A percentile compares a stretch with the other conserved stretches of the same genome.
Evolutionary conservation across 768 basidiomycete genomes (phyloP).

Genomic region (Lactarius akahatsu): DNA sequence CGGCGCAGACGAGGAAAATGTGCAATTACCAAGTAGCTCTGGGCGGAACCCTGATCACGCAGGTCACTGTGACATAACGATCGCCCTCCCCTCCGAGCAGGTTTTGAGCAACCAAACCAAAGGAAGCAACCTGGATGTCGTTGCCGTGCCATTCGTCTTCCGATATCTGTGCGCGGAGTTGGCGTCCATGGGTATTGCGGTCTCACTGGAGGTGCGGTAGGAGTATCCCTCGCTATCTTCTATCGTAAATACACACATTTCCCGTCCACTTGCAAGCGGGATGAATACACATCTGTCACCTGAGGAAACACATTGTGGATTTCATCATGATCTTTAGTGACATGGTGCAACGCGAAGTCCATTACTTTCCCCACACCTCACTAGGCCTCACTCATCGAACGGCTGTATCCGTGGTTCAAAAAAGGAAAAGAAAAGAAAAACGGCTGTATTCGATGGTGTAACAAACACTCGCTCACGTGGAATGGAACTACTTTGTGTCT

Average conservation of each 20-base stretch:
- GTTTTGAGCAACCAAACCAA: conserved; percentile 57
- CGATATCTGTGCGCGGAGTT: conserved; percentile 92
- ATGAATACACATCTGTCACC: neutral
- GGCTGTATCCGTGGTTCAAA: too few species aligned
- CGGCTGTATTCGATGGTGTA: neutral
- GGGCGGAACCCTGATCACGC: conserved; percentile 40
- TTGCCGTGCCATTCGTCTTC: conserved; percentile 95
- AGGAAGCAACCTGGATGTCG: conserved; percentile 87
- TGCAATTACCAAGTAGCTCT: conserved; percentile 57
- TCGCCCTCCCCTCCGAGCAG: conserved; percentile 67
- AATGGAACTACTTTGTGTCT: neutral
- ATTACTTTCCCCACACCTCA: neutral
- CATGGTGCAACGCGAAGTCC: neutral
- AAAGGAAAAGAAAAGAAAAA: too few species aligned
- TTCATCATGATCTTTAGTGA: neutral
- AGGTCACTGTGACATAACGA: conserved; percentile 52
- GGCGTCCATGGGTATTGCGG: conserved; percentile 96
- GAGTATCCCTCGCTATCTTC: neutral
- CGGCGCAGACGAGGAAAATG: conserved; percentile 61
- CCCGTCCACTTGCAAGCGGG: neutral
- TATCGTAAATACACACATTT: neutral
- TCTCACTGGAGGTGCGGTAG: conserved; percentile 71
- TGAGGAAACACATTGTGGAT: neutral
- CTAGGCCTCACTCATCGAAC: neutral
- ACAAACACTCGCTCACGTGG: neutral